Evolutionary conservation across 495 filamentous ascomycete genomes (phyloP), one percentile per base, ranked within the genome.

Genomic region (Hapsidospora chrysogenum): DNA sequence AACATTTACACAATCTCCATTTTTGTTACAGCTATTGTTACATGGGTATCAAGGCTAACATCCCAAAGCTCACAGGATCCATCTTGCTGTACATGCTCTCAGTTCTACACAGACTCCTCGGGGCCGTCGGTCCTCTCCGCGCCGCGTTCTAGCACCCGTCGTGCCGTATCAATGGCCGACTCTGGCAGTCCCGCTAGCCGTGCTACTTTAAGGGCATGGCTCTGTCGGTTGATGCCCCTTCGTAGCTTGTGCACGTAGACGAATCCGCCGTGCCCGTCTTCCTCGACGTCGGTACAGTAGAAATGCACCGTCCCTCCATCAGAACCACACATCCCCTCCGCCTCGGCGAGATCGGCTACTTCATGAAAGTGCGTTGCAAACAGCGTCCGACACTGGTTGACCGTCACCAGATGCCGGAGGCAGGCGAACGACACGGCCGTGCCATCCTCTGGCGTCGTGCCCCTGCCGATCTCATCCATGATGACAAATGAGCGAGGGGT

Each of bases 381-480:
- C 22, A 97, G 66, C 2, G 74, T 73, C 2, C 89, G 75, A 44
- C 77, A 82, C 44, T 63, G 62, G 50, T 87, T 93, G 3, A 72
- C 63, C 36, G 72, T 59, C 38, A 82, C 72, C 22, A 97, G 57
- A 53, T 93, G 82, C 44, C 87, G 68, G 23, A 97, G 59, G 47
- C 74, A 80, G 1, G 89, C 89, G 49, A 82, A 95, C 5, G 83
- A 85, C 9, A 97, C 74, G 2, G 89, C 92, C 8, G 76, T 65
- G 3, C 89, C 92, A 48, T 95, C 92, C 40, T 81, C 74, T 1
- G 89, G 85, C 2, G 86, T 92, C 7, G 92, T 97, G 2, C 89
- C 89, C 15, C 89, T 70, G 0, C 89, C 89, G 14, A 97, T 76
- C 59, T 97, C 89, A 50, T 97, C 89, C 87, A 97, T 96, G 48